Base-by-base conservation (phyloP, 352 stramenopile species). In the Globisporangium polare region DNA sequence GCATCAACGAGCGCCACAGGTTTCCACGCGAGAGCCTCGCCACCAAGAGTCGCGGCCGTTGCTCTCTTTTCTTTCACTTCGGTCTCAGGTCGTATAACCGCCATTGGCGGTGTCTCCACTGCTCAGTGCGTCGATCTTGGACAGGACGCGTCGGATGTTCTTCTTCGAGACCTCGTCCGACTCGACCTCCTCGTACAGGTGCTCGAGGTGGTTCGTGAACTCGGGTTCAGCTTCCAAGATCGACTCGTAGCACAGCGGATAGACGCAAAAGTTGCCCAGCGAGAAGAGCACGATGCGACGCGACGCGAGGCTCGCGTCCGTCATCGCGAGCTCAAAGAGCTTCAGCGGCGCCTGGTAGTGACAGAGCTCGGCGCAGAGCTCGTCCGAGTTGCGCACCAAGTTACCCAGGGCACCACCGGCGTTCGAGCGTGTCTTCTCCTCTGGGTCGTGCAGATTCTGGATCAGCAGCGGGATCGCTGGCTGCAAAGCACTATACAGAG, bases 361-460 rank as follows among this genome's bases (percentile, higher is more conserved):
- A n/a, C 85, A 91, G 3, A 98, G 75, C 0, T 84, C 84, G 1
- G 22, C 59, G 29, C 80, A 92, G 0, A 98, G 73, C 15, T 77
- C 59, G 31, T 86, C 76, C 13, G 87, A 94, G 67, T 98, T 97
- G 17, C 94, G 82, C 12, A 97, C 83, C 12, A 98, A 74, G 66
- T 98, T 98, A 9, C 93, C 93, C 1, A 98, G 75, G 6, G 94
- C 92, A 0, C 90, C 92, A 31, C 80, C 90, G 17, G 93, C 94
- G 67, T 98, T 98, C 1, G 92, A 95, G 7, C 93, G 74, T 6
- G 89, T 97, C 54, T 98, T 98, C 17, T 96, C 87, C 35, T 98
- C 90, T 2, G 69, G 56, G 37, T 89, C 73, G 13, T 78, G 68
- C n/a, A 90, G 58, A 53, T 97, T 92, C 18, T 76, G 64, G 5